A percentile compares a stretch with the other conserved stretches of the same genome.
phyloP scores from a whole-genome alignment of 371 early-diverging fungal species.

The Mucor racemosus region DNA sequence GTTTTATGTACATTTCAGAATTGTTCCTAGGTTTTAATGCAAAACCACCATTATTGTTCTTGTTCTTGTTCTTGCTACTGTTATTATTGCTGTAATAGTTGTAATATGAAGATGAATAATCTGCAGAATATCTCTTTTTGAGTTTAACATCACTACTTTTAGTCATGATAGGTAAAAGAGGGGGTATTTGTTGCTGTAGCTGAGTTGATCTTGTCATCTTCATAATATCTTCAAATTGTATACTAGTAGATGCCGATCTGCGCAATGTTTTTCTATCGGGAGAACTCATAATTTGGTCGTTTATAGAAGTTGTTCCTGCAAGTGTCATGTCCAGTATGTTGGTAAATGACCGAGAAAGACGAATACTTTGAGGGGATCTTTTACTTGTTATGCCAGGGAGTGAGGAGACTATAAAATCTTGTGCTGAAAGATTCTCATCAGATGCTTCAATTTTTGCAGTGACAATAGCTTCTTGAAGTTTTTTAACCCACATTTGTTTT shows the following conservation, averaged over 20 bases:
- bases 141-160: constrained; percentile 9
- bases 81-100: no score
- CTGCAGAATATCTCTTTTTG: constrained; percentile 41
- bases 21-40: constrained; percentile 32
- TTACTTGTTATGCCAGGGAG: constrained; percentile 32
- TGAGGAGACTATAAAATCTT: constrained; percentile 38
- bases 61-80: constrained; percentile 15
- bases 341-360: constrained; percentile 38
- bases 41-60: neutral
- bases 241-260: constrained; percentile 21
- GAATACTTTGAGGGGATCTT: constrained; percentile 21
- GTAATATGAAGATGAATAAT: constrained; percentile 21
- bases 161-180: neutral
- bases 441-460: constrained; percentile 21
- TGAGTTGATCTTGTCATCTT: neutral
- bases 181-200: neutral
- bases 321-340: constrained; percentile 24
- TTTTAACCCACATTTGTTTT: constrained; percentile 46
- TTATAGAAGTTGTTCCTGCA: neutral
- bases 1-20: constrained; percentile 39
- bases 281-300: neutral
- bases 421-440: constrained; percentile 15
- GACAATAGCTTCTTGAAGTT: constrained; percentile 38
- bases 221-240: constrained; percentile 18
- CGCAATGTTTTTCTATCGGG: neutral